These are phyloP conservation scores for Amanita exitialis DNA, from an alignment of 768 basidiomycete species.

Conservation along the genomic window DNA sequence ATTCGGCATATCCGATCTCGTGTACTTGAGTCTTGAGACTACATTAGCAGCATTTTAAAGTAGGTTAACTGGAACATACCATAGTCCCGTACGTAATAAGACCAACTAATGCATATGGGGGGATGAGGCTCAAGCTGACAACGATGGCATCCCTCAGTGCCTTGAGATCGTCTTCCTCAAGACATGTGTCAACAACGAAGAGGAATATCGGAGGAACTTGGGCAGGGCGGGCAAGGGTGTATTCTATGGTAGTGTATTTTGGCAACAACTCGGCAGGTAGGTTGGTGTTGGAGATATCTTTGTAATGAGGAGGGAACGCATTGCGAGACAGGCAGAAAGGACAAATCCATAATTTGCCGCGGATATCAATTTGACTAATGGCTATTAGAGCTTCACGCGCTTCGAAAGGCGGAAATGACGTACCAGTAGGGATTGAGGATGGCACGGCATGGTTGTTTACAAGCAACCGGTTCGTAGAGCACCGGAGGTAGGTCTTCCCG, in stretches of 20 bases:
- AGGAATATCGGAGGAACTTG: constrained; percentile 95
- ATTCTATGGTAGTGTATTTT: constrained; percentile 99
- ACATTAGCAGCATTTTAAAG: constrained; percentile 1
- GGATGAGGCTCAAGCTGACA: constrained; percentile 86
- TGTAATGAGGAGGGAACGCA: constrained; percentile 97
- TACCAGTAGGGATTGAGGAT: constrained; percentile 98
- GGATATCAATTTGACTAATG: constrained; percentile 91
- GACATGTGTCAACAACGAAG: constrained; percentile 94
- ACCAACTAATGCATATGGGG: constrained; percentile 91
- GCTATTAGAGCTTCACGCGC: constrained; percentile 7
- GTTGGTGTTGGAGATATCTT: constrained; percentile 95
- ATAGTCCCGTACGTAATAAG: constrained; percentile 96
- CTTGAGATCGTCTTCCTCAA: constrained; percentile 93
- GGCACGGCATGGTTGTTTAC: constrained; percentile 95
- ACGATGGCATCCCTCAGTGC: constrained; percentile 92
- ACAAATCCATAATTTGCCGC: constrained; percentile 99
- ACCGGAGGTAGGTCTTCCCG: constrained; percentile 93
- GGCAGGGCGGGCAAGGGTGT: constrained; percentile 88
- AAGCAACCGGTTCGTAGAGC: constrained; percentile 96
- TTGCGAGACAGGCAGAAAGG: constrained; percentile 97
- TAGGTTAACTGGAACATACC: constrained; percentile 35
- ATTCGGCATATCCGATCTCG: constrained; percentile 93
- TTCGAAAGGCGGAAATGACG: constrained; percentile 15
- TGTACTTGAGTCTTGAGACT: constrained; percentile 85
- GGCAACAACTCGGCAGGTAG: constrained; percentile 92